Base-by-base conservation (phyloP, 164 flowering plant genomes). In the Chloranthus sessilifolius region DNA sequence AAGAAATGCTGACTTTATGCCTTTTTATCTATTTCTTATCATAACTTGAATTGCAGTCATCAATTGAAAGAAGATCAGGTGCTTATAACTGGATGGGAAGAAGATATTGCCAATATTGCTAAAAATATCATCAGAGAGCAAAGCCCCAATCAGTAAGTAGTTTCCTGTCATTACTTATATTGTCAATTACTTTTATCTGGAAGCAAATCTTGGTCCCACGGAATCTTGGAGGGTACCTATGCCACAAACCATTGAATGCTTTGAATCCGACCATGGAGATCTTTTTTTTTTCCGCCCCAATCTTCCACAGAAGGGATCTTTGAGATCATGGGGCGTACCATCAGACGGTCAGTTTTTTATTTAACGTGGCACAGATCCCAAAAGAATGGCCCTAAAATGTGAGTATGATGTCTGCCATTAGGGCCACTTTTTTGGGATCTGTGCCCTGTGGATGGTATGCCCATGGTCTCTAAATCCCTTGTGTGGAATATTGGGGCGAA, bases 11-110 rank as follows among this genome's bases (percentile, higher is more conserved):
- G 8, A 24, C 51, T 12, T 44, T 1, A 5, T 25, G 3, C 24
- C 5, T 24, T 31, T 24, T 26, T 24, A 4, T 42, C 48, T 44
- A n/a, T 9, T 5, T 25, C 5, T 9, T 28, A 3, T 17, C 16
- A n/a, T 42, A 1, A 23, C 10, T 53, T 39, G 30, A 27, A 7
- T 17, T 57, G 65, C 69, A 74, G 81, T 25, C 37, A 62, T 33
- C 58, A 65, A 7, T 66, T 81, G 36, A 47, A 36, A 39, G 80
- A 74, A 55, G 76, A 71, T 43, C 80, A 79, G 25, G 66, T 19
- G 26, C 65, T 81, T 47, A 34, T 65, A 57, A 77, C 76, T 6
- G 88, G 88, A 25, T 81, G 88, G 92, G 92, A 84, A 62, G 82
- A 77, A 23, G 74, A 70, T 40, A 74, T 79, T 53, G 74, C 73